Base-by-base conservation (phyloP, 2,329 filamentous ascomycete genomes). In the Trichoderma simmonsii region DNA sequence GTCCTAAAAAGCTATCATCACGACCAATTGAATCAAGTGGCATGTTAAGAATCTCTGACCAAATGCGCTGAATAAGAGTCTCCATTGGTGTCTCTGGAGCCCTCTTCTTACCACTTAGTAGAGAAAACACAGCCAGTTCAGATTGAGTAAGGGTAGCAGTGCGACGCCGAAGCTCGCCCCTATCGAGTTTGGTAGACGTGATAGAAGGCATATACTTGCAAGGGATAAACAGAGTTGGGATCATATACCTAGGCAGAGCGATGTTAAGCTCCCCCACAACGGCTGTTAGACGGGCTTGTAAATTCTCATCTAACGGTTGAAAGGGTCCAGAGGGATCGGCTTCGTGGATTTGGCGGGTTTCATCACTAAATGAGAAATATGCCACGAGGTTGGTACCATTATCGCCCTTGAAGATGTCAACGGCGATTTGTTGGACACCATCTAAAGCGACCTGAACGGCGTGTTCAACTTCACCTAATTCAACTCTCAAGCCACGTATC, bases 201-300 rank as follows among this genome's bases (percentile, higher is more conserved):
- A 73, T 75, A n/a, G 70, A 68, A 21, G 74, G 75, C 72, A 76
- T 75, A 63, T 73, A 75, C 15, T 28, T 32, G 68, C 74, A 75
- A 36, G 71, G 74, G 34, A 76, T 73, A 30, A 73, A 76, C 11
- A 72, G 26, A 4, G 75, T 71, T 4, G 75, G 75, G 9, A 76
- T 54, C 75, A 76, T 76, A 48, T 76, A 76, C 9, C 51, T 34
- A 8, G 75, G 75, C 8, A 76, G 68, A 11, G 63, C 21, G 24
- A 73, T 32, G 30, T 61, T 66, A 6, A 75, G 66, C n/a, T 72
- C n/a, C 9, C 72, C 72, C 6, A 72, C 43, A 14, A 72, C 63
- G 7, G 76, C 79, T 3, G 70, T 67, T 1, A 72, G 60, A 39
- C 75, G 66, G 5, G 71, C 66, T 32, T 75, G 71, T 28, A 70